Conservation (phyloP, 202 grass and related monocot species). For the Panicum hallii region DNA sequence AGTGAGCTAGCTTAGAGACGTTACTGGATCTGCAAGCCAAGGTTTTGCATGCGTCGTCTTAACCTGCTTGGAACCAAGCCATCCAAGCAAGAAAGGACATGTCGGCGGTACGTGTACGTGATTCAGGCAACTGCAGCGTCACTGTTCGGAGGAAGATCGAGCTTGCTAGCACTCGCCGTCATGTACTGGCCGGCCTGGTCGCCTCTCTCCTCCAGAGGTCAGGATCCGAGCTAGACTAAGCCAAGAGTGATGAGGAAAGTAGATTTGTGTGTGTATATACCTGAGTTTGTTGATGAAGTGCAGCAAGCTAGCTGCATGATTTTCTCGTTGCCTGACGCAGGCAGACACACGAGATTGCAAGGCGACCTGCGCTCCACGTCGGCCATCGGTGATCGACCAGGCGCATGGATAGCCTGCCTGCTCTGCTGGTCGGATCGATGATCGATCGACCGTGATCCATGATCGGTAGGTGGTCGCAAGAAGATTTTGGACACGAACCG, state of each 20-base stretch:
- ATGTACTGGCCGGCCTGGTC: too few species aligned
- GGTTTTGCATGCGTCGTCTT: not conserved
- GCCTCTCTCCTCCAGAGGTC: too few species aligned
- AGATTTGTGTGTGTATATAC: too few species aligned
- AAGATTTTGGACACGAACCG: too few species aligned
- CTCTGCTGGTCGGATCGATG: too few species aligned
- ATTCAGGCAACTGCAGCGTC: constrained; percentile 10
- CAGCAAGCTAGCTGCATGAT: not conserved
- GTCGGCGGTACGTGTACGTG: constrained; percentile 24
- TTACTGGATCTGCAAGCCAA: constrained; percentile 44
- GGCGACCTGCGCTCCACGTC: not conserved
- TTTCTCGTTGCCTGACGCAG: not conserved
- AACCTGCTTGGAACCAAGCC: constrained; percentile 27
- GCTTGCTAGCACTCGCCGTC: not conserved
- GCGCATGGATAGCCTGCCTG: not conserved
- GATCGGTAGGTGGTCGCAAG: too few species aligned
- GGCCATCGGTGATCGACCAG: not conserved
- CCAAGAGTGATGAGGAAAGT: too few species aligned
- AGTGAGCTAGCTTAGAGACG: not conserved
- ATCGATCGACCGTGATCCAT: too few species aligned
- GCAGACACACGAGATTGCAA: not conserved
- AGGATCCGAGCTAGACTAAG: too few species aligned
- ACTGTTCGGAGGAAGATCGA: not conserved
- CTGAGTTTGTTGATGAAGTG: not conserved
- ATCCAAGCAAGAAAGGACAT: constrained; percentile 31